Conservation (phyloP, 139 green algal species). For the Coelastrella sp. region DNA sequence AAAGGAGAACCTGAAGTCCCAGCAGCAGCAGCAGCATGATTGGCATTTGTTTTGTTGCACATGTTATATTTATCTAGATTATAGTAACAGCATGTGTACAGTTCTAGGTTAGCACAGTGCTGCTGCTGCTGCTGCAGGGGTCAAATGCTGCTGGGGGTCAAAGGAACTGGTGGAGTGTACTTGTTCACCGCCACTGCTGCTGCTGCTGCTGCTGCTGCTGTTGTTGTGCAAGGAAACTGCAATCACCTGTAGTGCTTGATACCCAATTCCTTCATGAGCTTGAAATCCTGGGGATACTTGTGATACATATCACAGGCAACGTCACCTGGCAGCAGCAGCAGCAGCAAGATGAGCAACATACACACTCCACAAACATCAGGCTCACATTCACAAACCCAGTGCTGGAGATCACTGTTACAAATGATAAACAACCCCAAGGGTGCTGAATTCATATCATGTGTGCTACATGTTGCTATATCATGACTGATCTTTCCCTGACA, state of each 20-base stretch:
- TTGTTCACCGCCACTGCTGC: neutral
- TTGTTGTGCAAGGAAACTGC: neutral
- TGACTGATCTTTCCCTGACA: neutral
- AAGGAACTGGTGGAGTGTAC: neutral
- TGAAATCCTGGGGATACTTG: conserved; percentile 58
- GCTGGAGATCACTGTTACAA: no score
- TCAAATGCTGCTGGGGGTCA: neutral
- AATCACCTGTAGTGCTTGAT: conserved; percentile 55
- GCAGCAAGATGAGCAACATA: neutral
- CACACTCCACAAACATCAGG: no score
- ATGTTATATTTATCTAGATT: no score
- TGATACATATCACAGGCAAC: conserved; percentile 62
- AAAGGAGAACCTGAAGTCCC: conserved; percentile 54
- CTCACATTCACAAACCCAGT: no score
- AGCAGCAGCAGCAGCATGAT: neutral
- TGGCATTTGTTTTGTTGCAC: neutral
- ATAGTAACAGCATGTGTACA: no score
- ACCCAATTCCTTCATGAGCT: conserved; percentile 59
- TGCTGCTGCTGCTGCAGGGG: neutral
- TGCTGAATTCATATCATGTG: no score
- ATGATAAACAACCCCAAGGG: no score
- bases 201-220: neutral
- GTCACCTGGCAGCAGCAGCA: conserved; percentile 36
- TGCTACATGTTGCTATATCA: neutral
- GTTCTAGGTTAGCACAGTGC: no score